These are phyloP conservation scores for Phytopythium oedochilum DNA, from an alignment of 352 stramenopile species.

Conservation along the genomic window DNA sequence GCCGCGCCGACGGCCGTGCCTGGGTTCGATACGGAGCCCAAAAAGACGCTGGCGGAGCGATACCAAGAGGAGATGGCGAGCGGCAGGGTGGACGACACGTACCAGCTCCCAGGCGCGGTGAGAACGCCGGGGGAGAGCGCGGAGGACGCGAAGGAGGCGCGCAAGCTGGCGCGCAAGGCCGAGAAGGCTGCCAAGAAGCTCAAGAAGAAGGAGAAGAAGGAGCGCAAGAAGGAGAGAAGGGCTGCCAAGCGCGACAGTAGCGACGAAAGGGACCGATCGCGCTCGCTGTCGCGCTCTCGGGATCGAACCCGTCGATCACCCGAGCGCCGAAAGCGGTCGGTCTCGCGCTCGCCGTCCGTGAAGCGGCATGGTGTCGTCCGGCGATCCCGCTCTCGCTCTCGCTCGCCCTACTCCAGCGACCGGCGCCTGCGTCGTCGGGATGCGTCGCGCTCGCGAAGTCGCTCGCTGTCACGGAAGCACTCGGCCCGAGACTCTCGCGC, in stretches of 20 bases:
- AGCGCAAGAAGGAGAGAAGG: constrained; percentile 34
- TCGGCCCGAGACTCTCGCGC: constrained; percentile 1
- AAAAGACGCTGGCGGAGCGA: constrained; percentile 65
- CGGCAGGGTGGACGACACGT: constrained; percentile 50
- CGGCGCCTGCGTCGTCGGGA: constrained; percentile 5
- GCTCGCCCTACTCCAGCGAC: neutral
- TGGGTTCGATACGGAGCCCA: constrained; percentile 38
- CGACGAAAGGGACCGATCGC: constrained; percentile 9
- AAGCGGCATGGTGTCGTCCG: constrained; percentile 4
- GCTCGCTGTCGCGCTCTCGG: neutral
- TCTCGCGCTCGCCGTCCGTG: constrained; percentile 11
- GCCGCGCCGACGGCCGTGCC: constrained; percentile 49
- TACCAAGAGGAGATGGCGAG: constrained; percentile 63
- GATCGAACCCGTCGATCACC: too few species aligned
- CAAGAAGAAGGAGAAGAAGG: constrained; percentile 65
- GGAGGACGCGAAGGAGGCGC: constrained; percentile 40
- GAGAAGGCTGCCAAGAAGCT: constrained; percentile 65
- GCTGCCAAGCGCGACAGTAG: constrained; percentile 1
- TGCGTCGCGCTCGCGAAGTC: constrained; percentile 14
- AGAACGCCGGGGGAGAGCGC: neutral
- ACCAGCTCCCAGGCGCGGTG: constrained; percentile 49
- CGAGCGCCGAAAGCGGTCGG: constrained; percentile 1
- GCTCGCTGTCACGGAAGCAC: neutral
- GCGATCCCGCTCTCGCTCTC: constrained; percentile 12
- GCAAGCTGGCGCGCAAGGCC: constrained; percentile 46